Conservation (phyloP, 1,284 basidiomycete species). For the Pseudozyma sp. region DNA sequence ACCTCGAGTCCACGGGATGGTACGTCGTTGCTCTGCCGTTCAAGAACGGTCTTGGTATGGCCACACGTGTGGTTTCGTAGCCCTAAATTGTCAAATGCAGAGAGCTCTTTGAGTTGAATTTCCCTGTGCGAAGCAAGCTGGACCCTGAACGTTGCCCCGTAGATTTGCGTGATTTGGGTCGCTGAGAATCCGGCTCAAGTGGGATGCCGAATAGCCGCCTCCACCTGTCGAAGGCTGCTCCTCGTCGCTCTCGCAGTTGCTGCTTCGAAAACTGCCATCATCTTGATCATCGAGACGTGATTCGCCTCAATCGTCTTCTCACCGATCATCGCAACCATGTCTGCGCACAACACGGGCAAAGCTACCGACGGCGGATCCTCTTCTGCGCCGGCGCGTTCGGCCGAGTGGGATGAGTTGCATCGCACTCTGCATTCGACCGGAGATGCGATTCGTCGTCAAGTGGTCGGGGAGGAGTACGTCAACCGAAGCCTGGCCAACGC, state of each 20-base stretch:
- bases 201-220: constrained; percentile 9
- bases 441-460: constrained; percentile 32
- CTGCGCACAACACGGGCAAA: not conserved
- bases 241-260: not conserved
- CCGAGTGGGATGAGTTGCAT: constrained; percentile 28
- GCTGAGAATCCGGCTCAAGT: constrained; percentile 4
- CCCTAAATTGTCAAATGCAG: no score
- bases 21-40: constrained; percentile 36
- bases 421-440: constrained; percentile 17
- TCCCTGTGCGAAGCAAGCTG: no score
- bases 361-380: not conserved
- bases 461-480: constrained; percentile 36
- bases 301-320: no score
- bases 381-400: constrained; percentile 1
- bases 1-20: constrained; percentile 37
- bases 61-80: constrained; percentile 19
- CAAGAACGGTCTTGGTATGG: constrained; percentile 45
- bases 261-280: not conserved
- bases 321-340: not conserved
- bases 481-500: constrained; percentile 32
- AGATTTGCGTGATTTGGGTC: no score
- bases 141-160: no score
- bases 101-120: no score
- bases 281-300: not conserved
- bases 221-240: not conserved